These are phyloP conservation scores for Picochlorum sp. DNA, from an alignment of 139 green algal genomes.

Conservation along the genomic window DNA sequence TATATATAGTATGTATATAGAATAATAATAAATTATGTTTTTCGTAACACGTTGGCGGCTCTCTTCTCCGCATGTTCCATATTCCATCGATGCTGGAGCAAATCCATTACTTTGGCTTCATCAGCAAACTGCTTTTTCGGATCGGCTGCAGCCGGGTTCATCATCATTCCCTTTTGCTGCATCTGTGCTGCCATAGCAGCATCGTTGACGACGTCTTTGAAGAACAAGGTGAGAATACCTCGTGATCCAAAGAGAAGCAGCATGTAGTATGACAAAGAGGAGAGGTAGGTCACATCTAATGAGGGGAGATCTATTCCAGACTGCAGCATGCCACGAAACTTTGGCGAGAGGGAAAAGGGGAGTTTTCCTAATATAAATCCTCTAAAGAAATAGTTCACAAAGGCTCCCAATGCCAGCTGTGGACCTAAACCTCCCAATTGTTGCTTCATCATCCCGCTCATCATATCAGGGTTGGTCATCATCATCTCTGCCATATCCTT, in stretches of 20 bases:
- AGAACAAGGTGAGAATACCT: conserved; percentile 73
- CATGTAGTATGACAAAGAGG: conserved; percentile 85
- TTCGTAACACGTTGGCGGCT: conserved; percentile 37
- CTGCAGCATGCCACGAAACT: conserved; percentile 83
- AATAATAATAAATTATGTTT: too few species aligned
- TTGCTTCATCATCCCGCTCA: conserved; percentile 87
- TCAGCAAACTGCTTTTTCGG: conserved; percentile 56
- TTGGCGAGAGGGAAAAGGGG: conserved; percentile 74
- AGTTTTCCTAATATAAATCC: conserved; percentile 89
- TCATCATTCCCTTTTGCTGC: conserved; percentile 44
- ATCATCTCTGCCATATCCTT: conserved; percentile 69
- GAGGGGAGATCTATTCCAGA: conserved; percentile 76
- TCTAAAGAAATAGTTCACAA: conserved; percentile 73
- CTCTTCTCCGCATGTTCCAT: conserved; percentile 51
- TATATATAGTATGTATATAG: too few species aligned
- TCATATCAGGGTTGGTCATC: conserved; percentile 76
- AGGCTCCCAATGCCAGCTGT: conserved; percentile 70
- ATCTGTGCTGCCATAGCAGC: conserved; percentile 59
- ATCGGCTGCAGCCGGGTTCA: conserved; percentile 48
- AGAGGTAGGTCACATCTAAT: conserved; percentile 88
- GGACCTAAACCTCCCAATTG: conserved; percentile 56
- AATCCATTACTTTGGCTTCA: conserved; percentile 49
- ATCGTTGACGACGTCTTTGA: conserved; percentile 78
- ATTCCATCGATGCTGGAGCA: conserved; percentile 60
- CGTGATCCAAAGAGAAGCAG: conserved; percentile 77